Evolutionary conservation across 768 basidiomycete genomes (phyloP), one percentile per base, ranked within the genome.

Genomic region (Cystoderma amianthinum): DNA sequence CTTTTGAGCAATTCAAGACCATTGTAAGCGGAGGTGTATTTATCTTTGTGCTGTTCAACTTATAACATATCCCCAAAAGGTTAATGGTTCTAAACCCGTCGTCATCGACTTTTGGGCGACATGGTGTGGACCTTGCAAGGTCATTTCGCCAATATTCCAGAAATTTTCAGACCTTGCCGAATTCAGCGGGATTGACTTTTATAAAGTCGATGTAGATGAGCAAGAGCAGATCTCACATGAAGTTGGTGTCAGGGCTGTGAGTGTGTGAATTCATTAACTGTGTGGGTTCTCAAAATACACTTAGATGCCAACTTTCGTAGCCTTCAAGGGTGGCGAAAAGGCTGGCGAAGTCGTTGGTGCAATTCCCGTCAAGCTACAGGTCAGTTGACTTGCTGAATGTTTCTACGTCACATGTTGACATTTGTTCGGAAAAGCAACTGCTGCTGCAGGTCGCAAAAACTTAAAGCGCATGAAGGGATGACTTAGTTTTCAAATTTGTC

Each of bases 91-190:
- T n/a, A 69, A 68, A 50, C 59, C 64, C 46, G 60, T 68, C 47
- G 54, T 82, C 13, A 67, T 87, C 52, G 82, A 87, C 61, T 85
- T 87, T 62, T 83, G 80, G 80, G 85, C 85, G 30, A 72, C 74
- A 2, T 85, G 85, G 84, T 85, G 79, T 59, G 81, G 81, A 12
- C 82, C 83, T 11, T 85, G 83, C 75, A 68, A 61, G 42, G 47
- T 67, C 30, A 84, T 86, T 60, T 73, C 74, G 15, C 84, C 84
- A 41, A 53, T 81, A 32, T 78, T 85, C 48, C 78, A 83, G 57
- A 64, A 70, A 47, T 53, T 81, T n/a, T 67, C 77, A 2, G 48
- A 62, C 0, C 32, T 52, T 9, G n/a, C n/a, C n/a, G n/a, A n/a
- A n/a, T 48, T 49, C 4, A 54, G 58, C 16, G 54, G 49, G 39